A percentile compares a stretch with the other conserved stretches of the same genome.
Evolutionary conservation across 2,329 filamentous ascomycete genomes (phyloP).

Genomic region (Allantophomopsis cytisporea): DNA sequence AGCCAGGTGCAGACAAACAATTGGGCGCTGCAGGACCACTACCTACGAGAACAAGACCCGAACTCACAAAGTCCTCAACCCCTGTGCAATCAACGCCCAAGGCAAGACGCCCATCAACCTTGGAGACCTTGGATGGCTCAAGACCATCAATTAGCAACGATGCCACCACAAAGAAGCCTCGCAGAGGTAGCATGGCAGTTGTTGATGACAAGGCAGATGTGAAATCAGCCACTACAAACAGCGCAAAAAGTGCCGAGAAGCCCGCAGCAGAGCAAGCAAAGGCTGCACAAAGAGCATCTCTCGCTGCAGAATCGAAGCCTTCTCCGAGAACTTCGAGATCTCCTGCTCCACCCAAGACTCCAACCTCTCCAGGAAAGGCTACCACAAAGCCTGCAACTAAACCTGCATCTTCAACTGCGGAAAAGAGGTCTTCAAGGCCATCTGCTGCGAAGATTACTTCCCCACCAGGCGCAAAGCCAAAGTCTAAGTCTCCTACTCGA

Average conservation of each 20-base stretch:
- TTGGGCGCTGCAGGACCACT: conserved; percentile 1
- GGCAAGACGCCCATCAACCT: too few species aligned
- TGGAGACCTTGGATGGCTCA: too few species aligned
- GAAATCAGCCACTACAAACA: not conserved
- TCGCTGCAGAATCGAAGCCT: conserved; percentile 20
- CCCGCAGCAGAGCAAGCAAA: too few species aligned
- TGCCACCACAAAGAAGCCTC: too few species aligned
- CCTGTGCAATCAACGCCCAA: not conserved
- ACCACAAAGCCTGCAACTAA: conserved; percentile 4
- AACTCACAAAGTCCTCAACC: conserved; percentile 6
- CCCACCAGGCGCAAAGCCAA: conserved; percentile 37
- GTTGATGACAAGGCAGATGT: not conserved
- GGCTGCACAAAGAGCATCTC: conserved; percentile 5
- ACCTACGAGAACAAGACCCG: too few species aligned
- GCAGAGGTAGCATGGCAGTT: not conserved
- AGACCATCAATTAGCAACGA: too few species aligned
- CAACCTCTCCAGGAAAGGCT: conserved; percentile 17
- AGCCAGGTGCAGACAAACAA: conserved; percentile 6
- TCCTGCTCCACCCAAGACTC: conserved; percentile 22
- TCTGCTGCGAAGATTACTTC: not conserved
- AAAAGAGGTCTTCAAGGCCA: conserved; percentile 7
- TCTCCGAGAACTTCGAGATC: conserved; percentile 15
- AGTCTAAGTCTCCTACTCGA: conserved; percentile 54
- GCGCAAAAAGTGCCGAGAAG: too few species aligned
- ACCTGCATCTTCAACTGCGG: not conserved